Evolutionary conservation across 2,329 filamentous ascomycete species (phyloP).

Genomic region (Ustulina deusta): DNA sequence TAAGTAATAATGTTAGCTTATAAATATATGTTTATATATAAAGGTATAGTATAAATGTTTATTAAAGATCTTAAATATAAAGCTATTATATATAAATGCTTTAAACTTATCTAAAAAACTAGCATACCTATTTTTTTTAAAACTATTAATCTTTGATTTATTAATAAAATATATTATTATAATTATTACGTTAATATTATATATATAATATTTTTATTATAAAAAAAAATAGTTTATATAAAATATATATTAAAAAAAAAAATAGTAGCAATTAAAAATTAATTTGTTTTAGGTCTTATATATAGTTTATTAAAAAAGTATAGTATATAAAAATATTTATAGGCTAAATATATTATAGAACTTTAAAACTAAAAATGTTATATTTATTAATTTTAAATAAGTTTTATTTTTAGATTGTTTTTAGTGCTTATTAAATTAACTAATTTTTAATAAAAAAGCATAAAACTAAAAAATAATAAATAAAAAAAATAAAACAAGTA

Average conservation of each 20-base stretch:
- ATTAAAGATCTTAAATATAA: conserved; percentile 53
- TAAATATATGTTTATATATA: conserved; percentile 58
- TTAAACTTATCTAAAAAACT: conserved; percentile 51
- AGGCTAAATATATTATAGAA: conserved; percentile 47
- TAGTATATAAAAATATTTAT: conserved; percentile 46
- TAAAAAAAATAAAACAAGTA: not conserved
- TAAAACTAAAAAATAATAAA: conserved; percentile 5
- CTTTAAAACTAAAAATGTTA: conserved; percentile 40
- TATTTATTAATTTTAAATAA: conserved; percentile 51
- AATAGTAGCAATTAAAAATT: not conserved
- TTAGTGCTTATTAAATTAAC: conserved; percentile 35
- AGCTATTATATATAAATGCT: conserved; percentile 51
- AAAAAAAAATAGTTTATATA: conserved; percentile 46
- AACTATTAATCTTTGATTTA: too few relatives aligned
- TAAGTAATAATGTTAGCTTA: conserved; percentile 55
- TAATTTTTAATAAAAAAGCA: conserved; percentile 43
- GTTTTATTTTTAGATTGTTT: conserved; percentile 38
- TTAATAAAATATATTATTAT: conserved; percentile 53
- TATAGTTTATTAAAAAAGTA: conserved; percentile 44
- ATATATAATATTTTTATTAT: conserved; percentile 54
- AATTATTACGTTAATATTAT: too few relatives aligned
- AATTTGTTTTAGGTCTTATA: conserved; percentile 36
- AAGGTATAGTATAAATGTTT: conserved; percentile 54
- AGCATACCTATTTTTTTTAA: conserved; percentile 54
- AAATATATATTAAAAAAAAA: not conserved